Evolutionary conservation across 2,329 filamentous ascomycete genomes (phyloP), one percentile per base, ranked within the genome.

Genomic region (Dendrostoma leiphaemia): DNA sequence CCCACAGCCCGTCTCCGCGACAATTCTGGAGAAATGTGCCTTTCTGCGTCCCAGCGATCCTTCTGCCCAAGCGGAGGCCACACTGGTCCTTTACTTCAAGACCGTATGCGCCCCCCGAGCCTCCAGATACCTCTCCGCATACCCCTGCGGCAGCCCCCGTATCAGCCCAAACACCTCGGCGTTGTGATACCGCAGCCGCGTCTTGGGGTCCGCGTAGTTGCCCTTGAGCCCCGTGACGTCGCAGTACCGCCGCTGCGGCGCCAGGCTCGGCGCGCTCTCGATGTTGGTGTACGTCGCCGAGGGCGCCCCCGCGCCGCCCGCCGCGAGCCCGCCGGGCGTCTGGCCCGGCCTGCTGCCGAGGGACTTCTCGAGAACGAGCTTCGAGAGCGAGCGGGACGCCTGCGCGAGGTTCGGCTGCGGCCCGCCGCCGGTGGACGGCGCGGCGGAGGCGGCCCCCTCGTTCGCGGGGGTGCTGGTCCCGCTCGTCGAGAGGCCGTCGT

Each of bases 161-260:
- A 99, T 88, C 37, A 91, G 82, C 3, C 82, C 83, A 75, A 97
- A 99, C 6, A 97, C 83, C 75, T 99, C 94, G 70, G 84, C 89
- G 70, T 99, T 88, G 71, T 96, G 90, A 72, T 99, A 99, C 59
- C 93, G 81, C 71, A 99, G 73, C 60, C 93, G 83, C 35, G 92
- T 96, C 81, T 99, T 99, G 3, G 94, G 95, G 68, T 99, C 94
- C 29, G 90, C 84, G 69, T 99, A 99, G 6, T 89, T 88, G 28
- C 91, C 90, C n/a, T 90, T 84, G 60, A 99, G 74, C 1, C 94
- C 95, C 1, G 94, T 99, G 64, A 99, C 83, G 71, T 99, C 95
- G 76, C 94, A 99, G 72, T 97, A 99, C 65, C 88, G 89, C 71
- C 87, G 91, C 67, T 90, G 83, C 62, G 91, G 88, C 48, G 88